Base-by-base conservation (phyloP, 2,329 filamentous ascomycete species). In the Ascocoryne sarcoides region DNA sequence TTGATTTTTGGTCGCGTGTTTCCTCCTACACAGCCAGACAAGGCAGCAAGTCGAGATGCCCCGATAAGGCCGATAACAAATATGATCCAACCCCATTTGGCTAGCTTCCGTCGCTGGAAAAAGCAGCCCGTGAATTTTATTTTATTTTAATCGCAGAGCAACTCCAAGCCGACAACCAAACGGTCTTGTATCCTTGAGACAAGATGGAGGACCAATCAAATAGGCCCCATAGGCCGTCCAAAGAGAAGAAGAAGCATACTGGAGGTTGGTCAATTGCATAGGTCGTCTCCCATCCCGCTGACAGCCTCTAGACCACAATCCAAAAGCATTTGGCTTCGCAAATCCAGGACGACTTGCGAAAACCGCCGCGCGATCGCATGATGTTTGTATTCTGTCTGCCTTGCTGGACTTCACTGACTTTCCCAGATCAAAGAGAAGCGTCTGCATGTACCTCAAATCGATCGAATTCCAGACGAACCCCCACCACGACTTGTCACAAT, bases 401-500 rank as follows among this genome's bases (percentile, higher is more conserved):
- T 33, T 17, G 26, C 28, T n/a, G 3, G 39, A n/a, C 32, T 9
- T 17, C 38, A 28, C 42, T 48, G 40, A 55, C 20, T 12, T 17
- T 16, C 32, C 8, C 37, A 89, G 83, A 80, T 95, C 64, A 92
- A 87, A 73, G 93, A 98, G 66, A 95, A 93, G 66, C 79, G 90
- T 44, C 73, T 96, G 29, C 93, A 98, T 71, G 92, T 98, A 14
- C 92, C 92, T 32, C 83, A 95, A 61, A 84, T 96, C 66, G 92
- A 98, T 70, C 82, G 93, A 52, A 71, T 96, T 19, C 90, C 92
- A 50, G 90, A 96, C 64, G 92, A 96, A 67, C 84, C 92, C 12
- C 89, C 92, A 18, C 92, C 92, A 43, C 79, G 93, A 44, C 79
- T 98, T 42, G 90, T 96, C 54, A 80, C 87, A 46, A 89, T 98